These are phyloP conservation scores for Septoria linicola DNA, from an alignment of 2,329 filamentous ascomycete genomes.

Conservation along the genomic window DNA sequence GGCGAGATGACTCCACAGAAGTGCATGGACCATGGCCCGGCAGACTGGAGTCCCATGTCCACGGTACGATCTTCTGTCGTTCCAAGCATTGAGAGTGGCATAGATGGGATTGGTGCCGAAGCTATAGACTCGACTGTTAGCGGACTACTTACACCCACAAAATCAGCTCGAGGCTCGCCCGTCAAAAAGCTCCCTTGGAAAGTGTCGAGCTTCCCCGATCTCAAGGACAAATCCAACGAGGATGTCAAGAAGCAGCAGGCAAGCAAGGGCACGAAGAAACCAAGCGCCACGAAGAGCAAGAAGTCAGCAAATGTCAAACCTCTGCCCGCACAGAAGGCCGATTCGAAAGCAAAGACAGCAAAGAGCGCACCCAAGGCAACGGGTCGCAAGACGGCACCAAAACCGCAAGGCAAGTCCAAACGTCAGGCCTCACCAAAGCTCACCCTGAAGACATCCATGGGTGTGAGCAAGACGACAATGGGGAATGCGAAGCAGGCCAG, in stretches of 20 bases:
- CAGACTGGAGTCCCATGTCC: slow-evolving; percentile 24
- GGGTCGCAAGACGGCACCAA: slow-evolving; percentile 6
- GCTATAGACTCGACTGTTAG: slow-evolving; percentile 22
- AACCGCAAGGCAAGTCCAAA: slow-evolving; percentile 15
- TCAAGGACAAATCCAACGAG: slow-evolving; percentile 27
- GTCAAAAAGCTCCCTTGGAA: slow-evolving; percentile 22
- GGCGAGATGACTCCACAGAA: slow-evolving; percentile 26
- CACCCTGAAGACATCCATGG: slow-evolving; percentile 28
- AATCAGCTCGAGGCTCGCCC: slow-evolving; percentile 32
- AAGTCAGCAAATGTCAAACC: slow-evolving; percentile 31
- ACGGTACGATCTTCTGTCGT: slow-evolving; percentile 25
- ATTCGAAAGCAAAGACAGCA: slow-evolving; percentile 18
- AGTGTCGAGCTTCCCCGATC: slow-evolving; percentile 14
- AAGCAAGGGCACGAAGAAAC: slow-evolving; percentile 18
- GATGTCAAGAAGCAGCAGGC: slow-evolving; percentile 21
- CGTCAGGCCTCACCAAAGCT: slow-evolving; percentile 16
- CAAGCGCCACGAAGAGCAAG: slow-evolving; percentile 17
- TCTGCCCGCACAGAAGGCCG: slow-evolving; percentile 22
- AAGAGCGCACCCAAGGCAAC: not conserved
- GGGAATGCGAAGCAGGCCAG: slow-evolving; percentile 23
- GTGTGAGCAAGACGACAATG: slow-evolving; percentile 28
- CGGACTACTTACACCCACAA: slow-evolving; percentile 38
- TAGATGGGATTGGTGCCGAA: slow-evolving; percentile 25
- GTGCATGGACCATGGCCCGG: slow-evolving; percentile 18
- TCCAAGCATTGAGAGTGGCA: slow-evolving; percentile 30